These are phyloP conservation scores for Diaporthe eres DNA, from an alignment of 2,329 filamentous ascomycete genomes.

Conservation along the genomic window DNA sequence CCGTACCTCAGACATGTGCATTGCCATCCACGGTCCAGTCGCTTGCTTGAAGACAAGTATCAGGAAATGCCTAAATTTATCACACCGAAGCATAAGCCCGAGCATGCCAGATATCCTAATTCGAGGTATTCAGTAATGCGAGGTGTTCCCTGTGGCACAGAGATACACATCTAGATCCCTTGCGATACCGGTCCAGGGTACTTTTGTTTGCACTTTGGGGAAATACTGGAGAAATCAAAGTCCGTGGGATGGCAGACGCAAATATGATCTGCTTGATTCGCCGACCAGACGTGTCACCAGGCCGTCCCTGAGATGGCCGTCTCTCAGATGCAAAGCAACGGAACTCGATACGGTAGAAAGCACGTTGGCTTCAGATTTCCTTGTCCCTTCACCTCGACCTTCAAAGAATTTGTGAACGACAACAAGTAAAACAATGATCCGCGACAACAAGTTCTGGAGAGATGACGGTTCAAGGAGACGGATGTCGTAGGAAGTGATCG, in stretches of 20 bases:
- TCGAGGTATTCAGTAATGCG: neutral
- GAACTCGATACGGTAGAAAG: neutral
- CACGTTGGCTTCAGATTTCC: no score
- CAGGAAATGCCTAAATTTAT: neutral
- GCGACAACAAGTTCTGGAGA: neutral
- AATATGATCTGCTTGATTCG: neutral
- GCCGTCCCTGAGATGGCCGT: neutral
- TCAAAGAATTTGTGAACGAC: neutral
- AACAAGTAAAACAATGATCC: neutral
- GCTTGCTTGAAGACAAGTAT: neutral
- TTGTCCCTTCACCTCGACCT: no score
- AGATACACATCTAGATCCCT: neutral
- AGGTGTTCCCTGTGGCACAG: neutral
- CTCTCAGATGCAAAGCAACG: no score
- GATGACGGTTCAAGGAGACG: neutral
- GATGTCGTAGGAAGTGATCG: neutral
- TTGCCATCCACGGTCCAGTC: neutral
- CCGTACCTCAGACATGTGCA: no score
- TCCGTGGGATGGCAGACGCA: no score
- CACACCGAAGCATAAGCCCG: neutral
- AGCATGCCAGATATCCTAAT: neutral
- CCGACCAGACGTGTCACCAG: neutral
- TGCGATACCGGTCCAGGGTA: neutral
- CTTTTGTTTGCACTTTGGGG: neutral
- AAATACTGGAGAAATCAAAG: neutral